These are phyloP conservation scores for Ceratocystis alfenasii DNA, from an alignment of 2,329 filamentous ascomycete genomes.

Conservation along the genomic window DNA sequence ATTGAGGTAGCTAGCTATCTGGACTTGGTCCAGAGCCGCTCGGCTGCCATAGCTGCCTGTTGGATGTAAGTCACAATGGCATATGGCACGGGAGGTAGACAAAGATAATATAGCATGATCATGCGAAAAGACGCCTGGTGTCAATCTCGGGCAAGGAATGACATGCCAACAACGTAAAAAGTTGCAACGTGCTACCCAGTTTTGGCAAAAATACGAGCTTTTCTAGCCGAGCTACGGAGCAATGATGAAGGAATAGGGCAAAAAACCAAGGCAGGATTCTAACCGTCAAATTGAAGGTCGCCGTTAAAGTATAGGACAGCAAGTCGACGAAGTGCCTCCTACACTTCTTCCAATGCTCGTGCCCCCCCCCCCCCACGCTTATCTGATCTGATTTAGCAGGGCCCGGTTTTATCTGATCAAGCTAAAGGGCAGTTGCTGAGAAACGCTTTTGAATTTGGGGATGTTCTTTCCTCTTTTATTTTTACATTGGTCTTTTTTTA, in stretches of 20 bases:
- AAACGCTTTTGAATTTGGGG: not conserved
- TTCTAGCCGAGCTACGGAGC: not conserved
- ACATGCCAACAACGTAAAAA: not conserved
- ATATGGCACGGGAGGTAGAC: not conserved
- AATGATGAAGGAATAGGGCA: not conserved
- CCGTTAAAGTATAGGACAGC: not conserved
- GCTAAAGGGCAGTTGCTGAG: not conserved
- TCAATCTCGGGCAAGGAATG: not conserved
- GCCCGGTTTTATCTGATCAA: slow-evolving; percentile 1
- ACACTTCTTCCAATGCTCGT: not conserved
- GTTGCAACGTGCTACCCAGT: not conserved
- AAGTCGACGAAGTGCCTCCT: not conserved
- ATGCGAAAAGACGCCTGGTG: not conserved
- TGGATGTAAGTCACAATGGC: not conserved
- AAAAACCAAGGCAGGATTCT: not conserved
- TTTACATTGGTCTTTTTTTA: not conserved
- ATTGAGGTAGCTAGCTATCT: not conserved
- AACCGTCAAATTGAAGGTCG: not conserved
- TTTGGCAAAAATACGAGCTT: not conserved
- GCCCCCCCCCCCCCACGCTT: not conserved
- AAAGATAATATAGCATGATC: not conserved
- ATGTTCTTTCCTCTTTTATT: not conserved
- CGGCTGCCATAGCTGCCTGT: not conserved
- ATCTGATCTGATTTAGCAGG: slow-evolving; percentile 1
- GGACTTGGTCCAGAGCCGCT: not conserved